phyloP scores from a whole-genome alignment of 2,329 filamentous ascomycete species.

The Colletotrichum tropicicola region DNA sequence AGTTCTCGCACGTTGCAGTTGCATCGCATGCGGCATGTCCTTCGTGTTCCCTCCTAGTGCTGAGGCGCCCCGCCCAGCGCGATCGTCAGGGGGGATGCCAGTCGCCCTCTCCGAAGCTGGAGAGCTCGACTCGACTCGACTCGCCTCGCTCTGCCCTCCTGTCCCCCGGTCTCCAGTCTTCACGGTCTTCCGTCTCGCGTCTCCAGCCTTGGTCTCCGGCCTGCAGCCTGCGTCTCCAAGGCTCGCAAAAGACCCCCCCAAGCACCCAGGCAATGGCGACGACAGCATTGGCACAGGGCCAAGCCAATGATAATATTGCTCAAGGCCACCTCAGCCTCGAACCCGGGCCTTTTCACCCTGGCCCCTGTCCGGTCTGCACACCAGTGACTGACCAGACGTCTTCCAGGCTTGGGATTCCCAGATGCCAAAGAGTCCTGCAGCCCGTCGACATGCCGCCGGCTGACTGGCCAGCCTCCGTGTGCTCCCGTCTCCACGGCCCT shows the following conservation, averaged over 20 bases:
- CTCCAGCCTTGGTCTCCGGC: too few species aligned
- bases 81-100: slow-evolving; percentile 4
- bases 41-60: slow-evolving; percentile 11
- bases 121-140: too few species aligned
- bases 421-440: too few species aligned
- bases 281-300: slow-evolving; percentile 15
- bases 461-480: slow-evolving; percentile 8
- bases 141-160: too few species aligned
- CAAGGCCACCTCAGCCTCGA: slow-evolving; percentile 19
- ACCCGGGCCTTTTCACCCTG: neutral
- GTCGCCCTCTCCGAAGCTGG: slow-evolving; percentile 1
- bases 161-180: too few species aligned
- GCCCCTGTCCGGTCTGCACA: neutral
- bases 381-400: too few species aligned
- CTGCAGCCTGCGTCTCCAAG: too few species aligned
- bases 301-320: slow-evolving; percentile 18
- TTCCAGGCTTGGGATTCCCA: slow-evolving; percentile 3
- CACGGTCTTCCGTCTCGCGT: too few species aligned
- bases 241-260: too few species aligned
- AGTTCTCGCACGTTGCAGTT: slow-evolving; percentile 10
- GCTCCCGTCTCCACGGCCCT: slow-evolving; percentile 12
- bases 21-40: slow-evolving; percentile 14
- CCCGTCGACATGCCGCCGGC: slow-evolving; percentile 10
- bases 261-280: neutral
- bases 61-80: neutral